A percentile compares a stretch with the other conserved stretches of the same genome.
Conservation (phyloP, 176 grass and related monocot species). For the Metroxylon sagu region DNA sequence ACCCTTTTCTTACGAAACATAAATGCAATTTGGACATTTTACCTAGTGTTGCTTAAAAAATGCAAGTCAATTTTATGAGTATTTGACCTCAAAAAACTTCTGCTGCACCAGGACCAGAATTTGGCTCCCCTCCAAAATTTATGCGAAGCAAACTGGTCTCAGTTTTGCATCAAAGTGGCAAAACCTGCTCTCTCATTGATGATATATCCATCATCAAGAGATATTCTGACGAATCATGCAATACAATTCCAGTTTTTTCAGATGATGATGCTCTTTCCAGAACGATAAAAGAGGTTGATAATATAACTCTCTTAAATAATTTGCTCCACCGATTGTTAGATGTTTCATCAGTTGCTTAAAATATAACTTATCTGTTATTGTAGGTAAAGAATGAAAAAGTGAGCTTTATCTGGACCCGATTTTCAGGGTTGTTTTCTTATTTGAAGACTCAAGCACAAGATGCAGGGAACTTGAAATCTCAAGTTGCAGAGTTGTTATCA, state of each 20-base stretch:
- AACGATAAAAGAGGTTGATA: constrained; percentile 69
- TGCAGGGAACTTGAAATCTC: constrained; percentile 47
- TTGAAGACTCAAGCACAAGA: constrained; percentile 44
- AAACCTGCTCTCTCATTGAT: constrained; percentile 72
- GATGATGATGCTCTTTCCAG: constrained; percentile 78
- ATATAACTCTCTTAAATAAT: constrained; percentile 1
- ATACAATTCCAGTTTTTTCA: constrained; percentile 71
- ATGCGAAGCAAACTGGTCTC: constrained; percentile 51
- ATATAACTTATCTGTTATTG: constrained; percentile 19
- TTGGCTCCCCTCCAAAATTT: constrained; percentile 53
- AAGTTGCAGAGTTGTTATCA: constrained; percentile 65
- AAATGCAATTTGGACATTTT: too few relatives aligned
- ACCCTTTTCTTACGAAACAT: too few relatives aligned
- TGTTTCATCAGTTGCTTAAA: constrained; percentile 7
- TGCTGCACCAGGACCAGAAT: constrained; percentile 63
- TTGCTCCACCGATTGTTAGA: background rate
- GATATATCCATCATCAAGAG: constrained; percentile 45
- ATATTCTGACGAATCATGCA: constrained; percentile 86
- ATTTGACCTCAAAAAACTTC: constrained; percentile 14
- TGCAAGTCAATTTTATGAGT: background rate
- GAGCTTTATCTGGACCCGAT: constrained; percentile 78
- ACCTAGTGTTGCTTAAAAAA: too few relatives aligned
- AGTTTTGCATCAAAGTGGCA: constrained; percentile 57
- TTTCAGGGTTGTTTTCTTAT: constrained; percentile 66
- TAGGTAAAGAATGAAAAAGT: constrained; percentile 80